Percentiles rank a stretch among this genome's conserved stretches.
phyloP scores from a whole-genome alignment of 2,329 filamentous ascomycete genomes.

The Neopestalotiopsis clavispora region DNA sequence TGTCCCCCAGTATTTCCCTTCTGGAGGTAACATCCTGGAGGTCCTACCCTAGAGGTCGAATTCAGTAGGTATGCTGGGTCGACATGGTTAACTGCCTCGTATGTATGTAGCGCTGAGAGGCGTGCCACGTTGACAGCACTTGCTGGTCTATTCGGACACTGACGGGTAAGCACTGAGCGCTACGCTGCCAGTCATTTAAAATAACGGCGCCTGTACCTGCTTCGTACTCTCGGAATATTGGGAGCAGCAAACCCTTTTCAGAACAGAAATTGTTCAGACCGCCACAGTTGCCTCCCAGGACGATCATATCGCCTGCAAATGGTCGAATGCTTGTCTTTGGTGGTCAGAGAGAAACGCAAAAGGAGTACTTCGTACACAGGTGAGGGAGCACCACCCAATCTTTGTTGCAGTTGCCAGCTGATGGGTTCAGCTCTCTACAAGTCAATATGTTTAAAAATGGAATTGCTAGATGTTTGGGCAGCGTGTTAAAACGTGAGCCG shows the following conservation, averaged over 20 bases:
- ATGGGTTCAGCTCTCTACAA: background rate
- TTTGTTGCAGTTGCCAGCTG: background rate
- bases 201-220: background rate
- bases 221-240: background rate
- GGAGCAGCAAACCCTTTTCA: background rate
- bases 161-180: conserved; percentile 6
- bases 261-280: background rate
- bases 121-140: conserved; percentile 14
- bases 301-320: background rate
- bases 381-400: background rate
- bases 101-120: background rate
- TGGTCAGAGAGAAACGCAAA: background rate
- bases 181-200: background rate
- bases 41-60: background rate
- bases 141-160: background rate
- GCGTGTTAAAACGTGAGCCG: conserved; percentile 6
- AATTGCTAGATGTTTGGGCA: background rate
- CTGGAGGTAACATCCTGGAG: background rate
- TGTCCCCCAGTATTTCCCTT: background rate
- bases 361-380: background rate
- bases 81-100: background rate
- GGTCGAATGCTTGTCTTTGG: background rate
- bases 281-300: background rate
- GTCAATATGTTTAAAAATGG: background rate
- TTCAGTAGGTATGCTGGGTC: background rate